A percentile compares a stretch with the other conserved stretches of the same genome.
Evolutionary conservation across 163 green algal species (phyloP).

Genomic region (Chlamydomonas reinhardtii): DNA sequence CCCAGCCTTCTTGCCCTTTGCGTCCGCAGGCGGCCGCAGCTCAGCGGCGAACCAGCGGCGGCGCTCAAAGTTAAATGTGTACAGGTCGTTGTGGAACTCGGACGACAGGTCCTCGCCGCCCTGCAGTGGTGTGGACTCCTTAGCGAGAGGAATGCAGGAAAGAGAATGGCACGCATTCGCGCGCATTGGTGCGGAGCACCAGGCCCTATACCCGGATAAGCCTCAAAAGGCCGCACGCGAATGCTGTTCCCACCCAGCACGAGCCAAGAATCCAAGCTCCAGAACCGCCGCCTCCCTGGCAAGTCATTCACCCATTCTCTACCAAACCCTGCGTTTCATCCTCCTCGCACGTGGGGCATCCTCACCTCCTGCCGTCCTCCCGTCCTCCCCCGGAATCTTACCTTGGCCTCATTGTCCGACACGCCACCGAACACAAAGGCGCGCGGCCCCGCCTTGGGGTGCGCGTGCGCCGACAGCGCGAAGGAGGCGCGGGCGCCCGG

Average conservation of each 20-base stretch:
- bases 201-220: too few species aligned
- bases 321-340: too few species aligned
- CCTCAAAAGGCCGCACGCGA: too few species aligned
- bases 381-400: too few species aligned
- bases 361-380: too few species aligned
- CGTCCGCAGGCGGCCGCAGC: conserved; percentile 54
- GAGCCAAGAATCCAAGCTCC: too few species aligned
- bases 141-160: background rate
- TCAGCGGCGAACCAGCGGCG: conserved; percentile 65
- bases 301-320: too few species aligned
- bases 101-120: conserved; percentile 85
- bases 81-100: conserved; percentile 95
- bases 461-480: conserved; percentile 82
- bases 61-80: conserved; percentile 86
- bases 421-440: conserved; percentile 96
- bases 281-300: too few species aligned
- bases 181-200: too few species aligned
- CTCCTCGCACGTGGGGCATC: too few species aligned
- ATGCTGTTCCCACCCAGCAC: too few species aligned
- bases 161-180: too few species aligned
- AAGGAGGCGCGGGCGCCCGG: conserved; percentile 86
- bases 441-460: conserved; percentile 48
- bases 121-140: conserved; percentile 27
- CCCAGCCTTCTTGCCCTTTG: background rate
- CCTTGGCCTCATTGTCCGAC: conserved; percentile 86